Evolutionary conservation across 2,329 filamentous ascomycete genomes (phyloP).

Genomic region (Tolypocladium nubicola): DNA sequence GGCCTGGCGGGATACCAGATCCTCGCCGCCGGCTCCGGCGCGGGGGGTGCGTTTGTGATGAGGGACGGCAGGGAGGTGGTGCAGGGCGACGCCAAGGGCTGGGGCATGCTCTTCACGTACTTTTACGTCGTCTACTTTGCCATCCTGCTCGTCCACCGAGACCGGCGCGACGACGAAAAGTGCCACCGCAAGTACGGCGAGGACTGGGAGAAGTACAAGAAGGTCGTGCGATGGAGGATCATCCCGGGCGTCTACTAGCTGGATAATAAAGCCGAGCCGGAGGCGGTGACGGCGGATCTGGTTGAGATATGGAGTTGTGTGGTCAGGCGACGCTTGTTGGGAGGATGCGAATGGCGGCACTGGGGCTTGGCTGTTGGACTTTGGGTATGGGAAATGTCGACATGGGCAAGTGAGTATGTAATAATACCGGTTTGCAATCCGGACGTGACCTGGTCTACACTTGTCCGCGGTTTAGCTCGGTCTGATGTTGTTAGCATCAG

Average conservation of each 20-base stretch:
- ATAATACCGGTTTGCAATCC: neutral
- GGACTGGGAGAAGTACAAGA: slow-evolving; percentile 85
- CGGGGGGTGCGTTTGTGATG: slow-evolving; percentile 44
- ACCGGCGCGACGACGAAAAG: slow-evolving; percentile 81
- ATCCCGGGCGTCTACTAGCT: slow-evolving; percentile 65
- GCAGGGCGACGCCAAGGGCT: slow-evolving; percentile 64
- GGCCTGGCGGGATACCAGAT: slow-evolving; percentile 75
- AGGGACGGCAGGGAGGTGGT: slow-evolving; percentile 54
- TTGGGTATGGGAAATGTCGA: neutral
- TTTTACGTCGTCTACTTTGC: slow-evolving; percentile 94
- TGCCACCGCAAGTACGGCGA: slow-evolving; percentile 84
- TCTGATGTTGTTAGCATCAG: no score
- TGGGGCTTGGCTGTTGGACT: neutral
- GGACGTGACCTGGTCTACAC: neutral
- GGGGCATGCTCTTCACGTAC: slow-evolving; percentile 83
- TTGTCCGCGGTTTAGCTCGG: no score
- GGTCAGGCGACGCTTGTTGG: neutral
- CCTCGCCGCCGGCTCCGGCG: slow-evolving; percentile 40
- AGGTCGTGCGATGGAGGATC: slow-evolving; percentile 71
- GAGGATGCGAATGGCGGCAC: neutral
- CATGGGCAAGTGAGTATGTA: no score
- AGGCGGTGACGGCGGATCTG: no score
- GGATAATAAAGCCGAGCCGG: neutral
- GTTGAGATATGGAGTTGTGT: neutral
- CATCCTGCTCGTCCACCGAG: slow-evolving; percentile 74